Evolutionary conservation across 768 basidiomycete species (phyloP), one percentile per base, ranked within the genome.

Genomic region (Hygrophorus russula): DNA sequence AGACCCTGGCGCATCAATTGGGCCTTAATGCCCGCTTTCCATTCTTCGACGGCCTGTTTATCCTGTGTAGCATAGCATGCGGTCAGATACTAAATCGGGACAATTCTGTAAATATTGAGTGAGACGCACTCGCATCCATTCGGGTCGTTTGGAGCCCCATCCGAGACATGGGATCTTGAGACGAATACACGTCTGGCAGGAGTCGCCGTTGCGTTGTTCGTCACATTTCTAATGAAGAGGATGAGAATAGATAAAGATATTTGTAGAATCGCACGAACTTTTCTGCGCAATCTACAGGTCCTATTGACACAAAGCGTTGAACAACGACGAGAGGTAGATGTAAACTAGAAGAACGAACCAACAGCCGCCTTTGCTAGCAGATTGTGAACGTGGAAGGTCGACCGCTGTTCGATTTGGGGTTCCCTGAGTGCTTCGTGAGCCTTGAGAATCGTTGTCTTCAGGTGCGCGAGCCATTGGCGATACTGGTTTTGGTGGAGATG

Each of bases 61-160:
- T 89, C 86, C 86, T 89, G 58, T 31, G 29, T 19, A 48, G 37
- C 45, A 31, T 45, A 44, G 42, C 43, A 40, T 39, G 32, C 29
- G 42, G 42, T 33, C 27, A 49, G 41, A 4, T 24, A 41, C 28
- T 45, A 58, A 44, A 58, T 50, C 41, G 46, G 24, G 49, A 36
- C 20, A 35, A 40, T 20, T 19, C 14, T 56, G 64, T 56, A 34
- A 36, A 14, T 9, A 32, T 32, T n/a, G 40, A 39, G 20, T 19
- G 34, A 27, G 31, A 68, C 74, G 53, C 51, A 89, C 85, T 52
- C 84, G 66, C 84, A 89, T 86, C 85, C 86, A 89, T 45, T 88
- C 86, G n/a, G 86, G 87, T 41, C 87, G 74, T 55, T 74, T 82
- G 6, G 79, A 67, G 3, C 87, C 87, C 87, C 87, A 90, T 10